Conservation (phyloP, 176 grass and related monocot genomes). For the Raddia guianensis region DNA sequence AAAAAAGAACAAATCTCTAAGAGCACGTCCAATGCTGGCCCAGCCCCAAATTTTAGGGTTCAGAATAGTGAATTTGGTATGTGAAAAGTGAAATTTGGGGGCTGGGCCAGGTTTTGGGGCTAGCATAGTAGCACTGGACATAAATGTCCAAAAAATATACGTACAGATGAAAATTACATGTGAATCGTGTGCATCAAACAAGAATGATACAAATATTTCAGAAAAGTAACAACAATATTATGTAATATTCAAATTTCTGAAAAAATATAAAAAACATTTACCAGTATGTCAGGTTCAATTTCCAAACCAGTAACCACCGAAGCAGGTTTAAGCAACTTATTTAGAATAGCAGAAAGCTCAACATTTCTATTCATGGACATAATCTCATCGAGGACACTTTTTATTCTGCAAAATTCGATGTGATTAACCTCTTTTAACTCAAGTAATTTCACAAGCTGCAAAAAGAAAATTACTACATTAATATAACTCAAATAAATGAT, state of each 20-base stretch:
- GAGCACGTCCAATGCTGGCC: no score
- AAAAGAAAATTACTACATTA: constrained; percentile 37
- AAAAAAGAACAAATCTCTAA: neutral
- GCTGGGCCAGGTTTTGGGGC: no score
- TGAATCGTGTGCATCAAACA: neutral
- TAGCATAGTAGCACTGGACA: no score
- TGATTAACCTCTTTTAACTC: constrained; percentile 97
- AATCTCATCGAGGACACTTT: constrained; percentile 84
- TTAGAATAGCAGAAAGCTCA: constrained; percentile 74
- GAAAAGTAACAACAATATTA: neutral
- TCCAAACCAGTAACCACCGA: constrained; percentile 78
- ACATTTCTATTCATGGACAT: constrained; percentile 71
- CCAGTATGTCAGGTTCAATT: constrained; percentile 78
- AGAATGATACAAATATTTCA: neutral
- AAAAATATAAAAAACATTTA: constrained; percentile 52
- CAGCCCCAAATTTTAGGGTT: no score
- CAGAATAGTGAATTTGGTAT: no score
- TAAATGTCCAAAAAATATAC: neutral
- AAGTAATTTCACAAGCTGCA: constrained; percentile 95
- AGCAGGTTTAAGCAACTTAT: constrained; percentile 65
- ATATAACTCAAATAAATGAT: constrained; percentile 30
- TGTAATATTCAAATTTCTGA: neutral
- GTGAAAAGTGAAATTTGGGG: no score
- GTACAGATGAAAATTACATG: constrained; percentile 10
- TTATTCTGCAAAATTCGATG: constrained; percentile 94